These are phyloP conservation scores for Phanerochaete carnosa DNA, from an alignment of 768 basidiomycete genomes.

Conservation along the genomic window DNA sequence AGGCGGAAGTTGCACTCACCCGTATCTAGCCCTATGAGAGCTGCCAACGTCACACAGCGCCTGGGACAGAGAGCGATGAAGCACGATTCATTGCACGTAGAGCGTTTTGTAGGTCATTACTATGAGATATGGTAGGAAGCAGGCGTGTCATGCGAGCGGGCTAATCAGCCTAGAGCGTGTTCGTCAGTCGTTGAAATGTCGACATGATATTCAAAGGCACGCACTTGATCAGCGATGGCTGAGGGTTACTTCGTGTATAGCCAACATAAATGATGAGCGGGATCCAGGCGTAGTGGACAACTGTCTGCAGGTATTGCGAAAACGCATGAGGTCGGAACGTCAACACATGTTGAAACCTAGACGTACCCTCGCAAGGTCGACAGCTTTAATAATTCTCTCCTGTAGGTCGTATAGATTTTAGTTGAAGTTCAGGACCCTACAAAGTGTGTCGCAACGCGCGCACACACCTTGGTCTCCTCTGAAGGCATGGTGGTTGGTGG, in stretches of 20 bases:
- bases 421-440: neutral
- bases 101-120: conserved; percentile 13
- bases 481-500: conserved; percentile 64
- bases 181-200: neutral
- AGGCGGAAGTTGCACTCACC: neutral
- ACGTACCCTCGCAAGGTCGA: conserved; percentile 81
- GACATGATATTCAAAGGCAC: conserved; percentile 29
- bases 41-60: neutral
- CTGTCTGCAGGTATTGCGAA: conserved; percentile 49
- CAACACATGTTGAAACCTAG: neutral
- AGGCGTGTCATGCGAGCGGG: conserved; percentile 72
- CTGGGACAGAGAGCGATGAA: conserved; percentile 1
- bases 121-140: conserved; percentile 20
- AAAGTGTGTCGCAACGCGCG: neutral
- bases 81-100: neutral
- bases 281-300: conserved; percentile 94
- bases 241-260: conserved; percentile 88
- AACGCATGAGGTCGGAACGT: neutral
- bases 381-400: conserved; percentile 80
- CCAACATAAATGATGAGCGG: conserved; percentile 96
- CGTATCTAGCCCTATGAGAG: neutral
- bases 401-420: conserved; percentile 22
- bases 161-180: conserved; percentile 71
- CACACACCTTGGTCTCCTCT: conserved; percentile 81
- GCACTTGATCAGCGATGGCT: conserved; percentile 93